Conservation (phyloP, 148 eudicot species). For the Cornus florida region DNA sequence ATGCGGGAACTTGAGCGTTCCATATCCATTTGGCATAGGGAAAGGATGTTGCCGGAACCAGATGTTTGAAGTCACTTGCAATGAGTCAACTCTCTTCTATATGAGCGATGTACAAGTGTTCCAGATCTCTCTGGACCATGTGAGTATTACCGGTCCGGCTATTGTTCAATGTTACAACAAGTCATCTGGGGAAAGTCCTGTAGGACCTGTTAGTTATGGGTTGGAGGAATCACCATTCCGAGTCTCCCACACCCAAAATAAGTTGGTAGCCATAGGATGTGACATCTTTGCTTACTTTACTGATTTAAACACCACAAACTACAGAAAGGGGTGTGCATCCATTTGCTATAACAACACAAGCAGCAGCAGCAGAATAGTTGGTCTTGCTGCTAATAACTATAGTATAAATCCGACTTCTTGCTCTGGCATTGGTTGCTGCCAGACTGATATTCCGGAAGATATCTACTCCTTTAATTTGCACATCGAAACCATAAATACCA, state of each 20-base stretch:
- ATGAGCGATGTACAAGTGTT: neutral
- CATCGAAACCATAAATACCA: neutral
- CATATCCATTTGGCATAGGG: neutral
- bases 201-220: neutral
- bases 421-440: neutral
- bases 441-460: neutral
- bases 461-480: neutral
- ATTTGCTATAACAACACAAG: neutral
- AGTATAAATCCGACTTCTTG: neutral
- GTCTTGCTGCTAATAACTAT: no score
- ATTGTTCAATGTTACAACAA: neutral
- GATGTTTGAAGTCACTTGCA: neutral
- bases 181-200: neutral
- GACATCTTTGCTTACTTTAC: neutral
- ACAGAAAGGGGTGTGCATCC: neutral
- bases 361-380: no score
- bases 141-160: neutral
- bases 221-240: neutral
- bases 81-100: neutral
- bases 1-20: neutral
- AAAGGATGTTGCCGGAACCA: neutral
- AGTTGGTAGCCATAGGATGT: neutral
- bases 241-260: neutral
- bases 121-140: neutral
- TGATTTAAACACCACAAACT: neutral